phyloP scores from a whole-genome alignment of 805 yeast genomes.

The Kuraishia capsulata region DNA sequence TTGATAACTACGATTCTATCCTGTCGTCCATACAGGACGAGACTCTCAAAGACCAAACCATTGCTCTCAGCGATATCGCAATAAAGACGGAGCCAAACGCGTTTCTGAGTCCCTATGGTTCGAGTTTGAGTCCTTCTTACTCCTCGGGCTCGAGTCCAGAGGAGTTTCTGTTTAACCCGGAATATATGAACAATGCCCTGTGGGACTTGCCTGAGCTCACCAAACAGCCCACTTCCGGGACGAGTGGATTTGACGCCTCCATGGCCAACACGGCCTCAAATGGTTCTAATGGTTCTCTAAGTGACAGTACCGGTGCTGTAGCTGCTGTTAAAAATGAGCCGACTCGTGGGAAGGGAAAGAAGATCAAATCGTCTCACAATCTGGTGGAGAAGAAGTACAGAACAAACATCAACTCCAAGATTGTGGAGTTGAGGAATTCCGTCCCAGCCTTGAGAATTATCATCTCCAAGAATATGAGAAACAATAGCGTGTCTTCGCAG shows the following conservation, averaged over 20 bases:
- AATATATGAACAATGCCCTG: not conserved
- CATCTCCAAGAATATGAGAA: conserved; percentile 26
- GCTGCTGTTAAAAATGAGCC: not conserved
- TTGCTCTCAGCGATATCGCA: not conserved
- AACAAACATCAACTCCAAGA: conserved; percentile 63
- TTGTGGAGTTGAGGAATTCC: conserved; percentile 51
- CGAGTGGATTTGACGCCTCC: not conserved
- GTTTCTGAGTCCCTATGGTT: not conserved
- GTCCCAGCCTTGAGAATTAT: conserved; percentile 53
- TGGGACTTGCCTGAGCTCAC: not conserved
- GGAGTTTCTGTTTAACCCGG: conserved; percentile 15
- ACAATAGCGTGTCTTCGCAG: conserved; percentile 22
- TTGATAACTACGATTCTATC: conserved; percentile 21
- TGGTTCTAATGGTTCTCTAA: no score
- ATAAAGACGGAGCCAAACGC: not conserved
- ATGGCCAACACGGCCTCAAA: not conserved
- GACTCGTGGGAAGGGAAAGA: conserved; percentile 16
- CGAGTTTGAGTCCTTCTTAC: conserved; percentile 18
- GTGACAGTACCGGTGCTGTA: not conserved
- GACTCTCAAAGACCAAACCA: not conserved
- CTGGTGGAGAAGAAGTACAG: conserved; percentile 67
- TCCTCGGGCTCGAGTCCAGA: conserved; percentile 28
- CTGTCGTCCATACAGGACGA: conserved; percentile 14
- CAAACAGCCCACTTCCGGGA: not conserved
- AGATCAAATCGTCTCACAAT: conserved; percentile 57